These are phyloP conservation scores for Dactylellina drechsleri DNA, from an alignment of 2,329 filamentous ascomycete genomes.

Conservation along the genomic window DNA sequence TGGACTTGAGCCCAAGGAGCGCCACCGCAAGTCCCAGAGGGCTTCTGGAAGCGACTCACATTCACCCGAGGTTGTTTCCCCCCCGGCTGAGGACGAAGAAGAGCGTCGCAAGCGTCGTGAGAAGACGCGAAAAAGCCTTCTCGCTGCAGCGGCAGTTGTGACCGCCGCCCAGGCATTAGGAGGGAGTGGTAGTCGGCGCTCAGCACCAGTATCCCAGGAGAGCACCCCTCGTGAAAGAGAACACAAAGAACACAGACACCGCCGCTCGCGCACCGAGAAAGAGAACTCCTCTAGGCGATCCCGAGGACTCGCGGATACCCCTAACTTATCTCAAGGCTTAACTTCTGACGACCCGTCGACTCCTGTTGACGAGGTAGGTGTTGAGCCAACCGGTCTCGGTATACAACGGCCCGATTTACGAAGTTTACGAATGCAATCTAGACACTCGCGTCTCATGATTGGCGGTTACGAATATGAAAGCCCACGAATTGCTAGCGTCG, in stretches of 20 bases:
- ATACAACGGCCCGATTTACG: slow-evolving; percentile 38
- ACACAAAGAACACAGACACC: slow-evolving; percentile 22
- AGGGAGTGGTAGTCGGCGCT: slow-evolving; percentile 43
- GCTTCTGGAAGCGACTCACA: slow-evolving; percentile 31
- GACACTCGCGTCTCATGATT: slow-evolving; percentile 53
- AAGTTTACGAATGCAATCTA: slow-evolving; percentile 33
- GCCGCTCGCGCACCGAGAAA: slow-evolving; percentile 13
- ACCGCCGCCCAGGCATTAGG: slow-evolving; percentile 40
- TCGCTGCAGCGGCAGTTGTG: slow-evolving; percentile 36
- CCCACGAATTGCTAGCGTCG: slow-evolving; percentile 47
- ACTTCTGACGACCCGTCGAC: slow-evolving; percentile 49
- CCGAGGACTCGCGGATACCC: slow-evolving; percentile 34
- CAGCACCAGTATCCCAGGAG: slow-evolving; percentile 21
- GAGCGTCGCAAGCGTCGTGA: slow-evolving; percentile 45
- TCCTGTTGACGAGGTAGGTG: slow-evolving; percentile 38
- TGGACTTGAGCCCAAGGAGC: slow-evolving; percentile 13
- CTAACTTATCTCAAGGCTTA: slow-evolving; percentile 39
- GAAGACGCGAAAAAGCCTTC: slow-evolving; percentile 34
- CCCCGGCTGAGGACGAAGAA: slow-evolving; percentile 39
- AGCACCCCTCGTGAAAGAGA: slow-evolving; percentile 25
- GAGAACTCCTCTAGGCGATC: slow-evolving; percentile 34
- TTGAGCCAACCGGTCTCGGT: slow-evolving; percentile 32
- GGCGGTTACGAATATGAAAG: slow-evolving; percentile 51
- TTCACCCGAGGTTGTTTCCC: slow-evolving; percentile 8
- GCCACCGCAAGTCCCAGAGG: slow-evolving; percentile 38